These are phyloP conservation scores for Brettanomyces naardenensis DNA, from an alignment of 805 yeast species.

Conservation along the genomic window DNA sequence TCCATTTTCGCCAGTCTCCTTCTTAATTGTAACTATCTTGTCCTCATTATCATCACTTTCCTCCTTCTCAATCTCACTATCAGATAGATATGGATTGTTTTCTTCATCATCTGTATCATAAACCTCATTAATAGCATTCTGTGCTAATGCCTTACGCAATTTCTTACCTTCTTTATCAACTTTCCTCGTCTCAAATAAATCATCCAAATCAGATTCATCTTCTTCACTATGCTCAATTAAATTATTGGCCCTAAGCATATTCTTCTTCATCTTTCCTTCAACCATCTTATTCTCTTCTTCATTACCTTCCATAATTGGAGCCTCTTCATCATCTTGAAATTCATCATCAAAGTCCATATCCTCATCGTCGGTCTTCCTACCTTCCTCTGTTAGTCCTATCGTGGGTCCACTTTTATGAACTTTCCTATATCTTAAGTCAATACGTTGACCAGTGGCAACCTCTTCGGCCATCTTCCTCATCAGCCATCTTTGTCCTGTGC, in stretches of 20 bases:
- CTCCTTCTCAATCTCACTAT: conserved; percentile 56
- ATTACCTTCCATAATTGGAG: conserved; percentile 93
- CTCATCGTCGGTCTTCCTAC: conserved; percentile 57
- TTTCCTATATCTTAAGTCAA: conserved; percentile 42
- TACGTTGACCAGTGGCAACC: conserved; percentile 46
- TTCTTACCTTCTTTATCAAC: conserved; percentile 89
- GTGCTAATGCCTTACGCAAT: conserved; percentile 72
- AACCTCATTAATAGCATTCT: conserved; percentile 80
- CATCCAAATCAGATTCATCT: conserved; percentile 59
- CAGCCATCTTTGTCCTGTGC: conserved; percentile 83
- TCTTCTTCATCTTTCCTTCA: conserved; percentile 74
- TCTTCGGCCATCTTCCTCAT: conserved; percentile 81
- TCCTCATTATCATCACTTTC: conserved; percentile 33
- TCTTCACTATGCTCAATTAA: conserved; percentile 54
- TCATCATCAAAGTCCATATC: conserved; percentile 94
- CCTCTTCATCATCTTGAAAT: conserved; percentile 98
- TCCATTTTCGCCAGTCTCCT: conserved; percentile 31
- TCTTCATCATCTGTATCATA: conserved; percentile 77
- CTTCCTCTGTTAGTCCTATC: conserved; percentile 24
- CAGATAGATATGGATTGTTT: conserved; percentile 67
- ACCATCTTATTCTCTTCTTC: conserved; percentile 92
- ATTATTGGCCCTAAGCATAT: conserved; percentile 76
- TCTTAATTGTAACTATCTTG: conserved; percentile 14
- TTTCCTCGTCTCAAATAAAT: conserved; percentile 57
- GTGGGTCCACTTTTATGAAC: conserved; percentile 28